Evolutionary conservation across 2,329 filamentous ascomycete genomes (phyloP).

Genomic region (Lithohypha guttulata): DNA sequence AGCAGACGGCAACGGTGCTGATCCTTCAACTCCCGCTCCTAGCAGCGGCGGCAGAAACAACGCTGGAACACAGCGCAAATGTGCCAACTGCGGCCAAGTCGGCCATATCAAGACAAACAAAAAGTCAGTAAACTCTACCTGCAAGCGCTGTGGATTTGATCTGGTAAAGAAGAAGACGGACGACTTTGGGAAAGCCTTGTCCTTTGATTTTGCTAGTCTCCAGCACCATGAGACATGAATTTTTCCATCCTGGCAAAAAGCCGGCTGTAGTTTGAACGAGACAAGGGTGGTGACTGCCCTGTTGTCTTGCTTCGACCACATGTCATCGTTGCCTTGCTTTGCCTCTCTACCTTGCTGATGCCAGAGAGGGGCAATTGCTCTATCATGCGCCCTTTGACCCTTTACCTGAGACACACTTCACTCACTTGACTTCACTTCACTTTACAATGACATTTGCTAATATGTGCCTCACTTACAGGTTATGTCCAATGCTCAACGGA

Average conservation of each 20-base stretch:
- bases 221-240: no score
- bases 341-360: conserved; percentile 12
- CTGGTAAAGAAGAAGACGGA: conserved; percentile 1
- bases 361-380: conserved; percentile 10
- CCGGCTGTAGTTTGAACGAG: no score
- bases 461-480: conserved; percentile 37
- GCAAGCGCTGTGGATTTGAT: conserved; percentile 12
- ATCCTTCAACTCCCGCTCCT: conserved; percentile 14
- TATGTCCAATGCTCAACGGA: conserved; percentile 77
- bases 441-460: conserved; percentile 18
- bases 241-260: no score
- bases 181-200: background rate
- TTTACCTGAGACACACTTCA: conserved; percentile 12
- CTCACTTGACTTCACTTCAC: conserved; percentile 10
- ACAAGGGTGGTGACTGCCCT: no score
- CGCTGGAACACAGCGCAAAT: conserved; percentile 63
- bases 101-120: conserved; percentile 99
- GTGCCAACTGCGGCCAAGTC: conserved; percentile 91
- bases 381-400: no score
- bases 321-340: no score
- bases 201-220: no score
- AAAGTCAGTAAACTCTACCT: conserved; percentile 54
- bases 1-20: conserved; percentile 34
- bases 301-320: no score
- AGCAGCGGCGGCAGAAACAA: conserved; percentile 53